These are phyloP conservation scores for Raffaelea arxii DNA, from an alignment of 2,329 filamentous ascomycete genomes.

Conservation along the genomic window DNA sequence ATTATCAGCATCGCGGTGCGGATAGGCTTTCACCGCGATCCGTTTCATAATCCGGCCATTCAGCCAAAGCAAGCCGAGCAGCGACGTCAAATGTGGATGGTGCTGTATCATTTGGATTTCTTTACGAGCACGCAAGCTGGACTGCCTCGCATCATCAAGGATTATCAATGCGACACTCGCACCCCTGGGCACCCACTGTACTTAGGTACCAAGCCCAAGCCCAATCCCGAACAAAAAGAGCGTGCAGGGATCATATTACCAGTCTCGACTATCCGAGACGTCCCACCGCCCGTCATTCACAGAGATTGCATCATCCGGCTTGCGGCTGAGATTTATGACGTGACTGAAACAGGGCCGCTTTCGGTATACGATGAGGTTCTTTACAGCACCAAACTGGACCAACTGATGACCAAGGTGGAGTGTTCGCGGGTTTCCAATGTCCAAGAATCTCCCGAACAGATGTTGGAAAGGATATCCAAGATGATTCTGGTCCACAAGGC, in stretches of 20 bases:
- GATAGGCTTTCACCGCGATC: slow-evolving; percentile 56
- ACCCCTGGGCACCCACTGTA: slow-evolving; percentile 6
- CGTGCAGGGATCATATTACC: not conserved
- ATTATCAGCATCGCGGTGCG: slow-evolving; percentile 54
- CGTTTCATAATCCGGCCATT: slow-evolving; percentile 42
- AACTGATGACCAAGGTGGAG: not conserved
- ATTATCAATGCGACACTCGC: slow-evolving; percentile 11
- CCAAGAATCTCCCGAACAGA: not conserved
- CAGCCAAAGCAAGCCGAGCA: slow-evolving; percentile 36
- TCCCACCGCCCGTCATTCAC: not conserved
- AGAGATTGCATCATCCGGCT: not conserved
- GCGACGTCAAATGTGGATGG: slow-evolving; percentile 34
- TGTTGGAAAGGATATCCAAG: not conserved
- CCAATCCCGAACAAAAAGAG: not conserved
- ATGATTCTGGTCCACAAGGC: not conserved
- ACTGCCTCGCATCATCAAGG: slow-evolving; percentile 13
- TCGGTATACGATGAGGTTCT: not conserved
- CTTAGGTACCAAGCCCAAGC: no score
- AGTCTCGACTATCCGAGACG: not conserved
- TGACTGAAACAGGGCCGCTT: not conserved
- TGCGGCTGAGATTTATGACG: not conserved
- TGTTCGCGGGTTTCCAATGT: not conserved
- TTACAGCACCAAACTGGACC: not conserved
- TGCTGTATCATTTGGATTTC: slow-evolving; percentile 13
- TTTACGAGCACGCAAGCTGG: slow-evolving; percentile 13